Percentiles rank a stretch among this genome's conserved stretches.
phyloP scores from a whole-genome alignment of 306 rosid species.

The Pyrus pyrifolia region DNA sequence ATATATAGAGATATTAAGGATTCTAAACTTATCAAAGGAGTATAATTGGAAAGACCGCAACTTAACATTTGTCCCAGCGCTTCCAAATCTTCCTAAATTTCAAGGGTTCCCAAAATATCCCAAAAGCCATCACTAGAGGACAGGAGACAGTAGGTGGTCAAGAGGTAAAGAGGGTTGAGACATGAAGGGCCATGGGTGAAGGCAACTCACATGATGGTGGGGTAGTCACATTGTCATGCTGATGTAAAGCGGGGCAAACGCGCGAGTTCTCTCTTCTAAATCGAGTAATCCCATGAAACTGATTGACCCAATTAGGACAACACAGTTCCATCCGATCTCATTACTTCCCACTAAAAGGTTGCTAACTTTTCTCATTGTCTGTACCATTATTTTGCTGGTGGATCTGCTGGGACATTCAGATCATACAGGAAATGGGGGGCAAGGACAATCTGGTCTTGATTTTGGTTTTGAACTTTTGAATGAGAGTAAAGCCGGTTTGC shows the following conservation, averaged over 20 bases:
- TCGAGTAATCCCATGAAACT: conserved; percentile 31
- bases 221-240: conserved; percentile 43
- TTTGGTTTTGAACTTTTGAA: conserved; percentile 33
- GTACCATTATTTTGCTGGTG: conserved; percentile 39
- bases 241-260: conserved; percentile 16
- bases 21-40: background rate
- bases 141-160: conserved; percentile 29
- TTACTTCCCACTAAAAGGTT: conserved; percentile 30
- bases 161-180: conserved; percentile 14
- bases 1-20: background rate
- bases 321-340: conserved; percentile 24
- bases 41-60: background rate
- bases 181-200: conserved; percentile 34
- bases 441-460: conserved; percentile 42
- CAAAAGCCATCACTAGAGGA: conserved; percentile 9
- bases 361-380: conserved; percentile 20
- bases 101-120: background rate
- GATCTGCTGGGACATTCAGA: conserved; percentile 33
- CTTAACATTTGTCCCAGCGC: background rate
- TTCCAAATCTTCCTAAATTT: background rate
- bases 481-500: conserved; percentile 7
- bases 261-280: background rate
- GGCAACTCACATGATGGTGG: conserved; percentile 52
- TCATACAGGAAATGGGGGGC: conserved; percentile 38
- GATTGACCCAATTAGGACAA: conserved; percentile 33